These are phyloP conservation scores for Metschnikowia amazonensis DNA, from an alignment of 805 yeast species.

Conservation along the genomic window DNA sequence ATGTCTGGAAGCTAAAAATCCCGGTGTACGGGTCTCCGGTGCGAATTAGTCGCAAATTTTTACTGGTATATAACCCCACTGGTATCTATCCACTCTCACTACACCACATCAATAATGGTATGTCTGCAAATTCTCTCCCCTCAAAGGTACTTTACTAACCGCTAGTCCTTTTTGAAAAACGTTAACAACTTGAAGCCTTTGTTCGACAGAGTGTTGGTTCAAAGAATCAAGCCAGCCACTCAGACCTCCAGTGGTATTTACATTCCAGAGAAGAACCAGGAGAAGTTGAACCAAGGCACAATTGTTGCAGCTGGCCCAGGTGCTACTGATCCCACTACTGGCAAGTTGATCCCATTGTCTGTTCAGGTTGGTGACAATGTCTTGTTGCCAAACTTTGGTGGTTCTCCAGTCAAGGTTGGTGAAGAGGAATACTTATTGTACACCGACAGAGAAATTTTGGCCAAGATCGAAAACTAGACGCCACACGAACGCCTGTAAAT, in stretches of 20 bases:
- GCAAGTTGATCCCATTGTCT: slow-evolving; percentile 65
- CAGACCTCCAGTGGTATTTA: slow-evolving; percentile 90
- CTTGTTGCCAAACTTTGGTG: slow-evolving; percentile 92
- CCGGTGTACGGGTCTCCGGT: slow-evolving; percentile 11
- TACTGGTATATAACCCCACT: not conserved
- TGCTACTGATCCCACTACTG: slow-evolving; percentile 61
- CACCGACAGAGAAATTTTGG: slow-evolving; percentile 93
- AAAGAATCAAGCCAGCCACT: slow-evolving; percentile 86
- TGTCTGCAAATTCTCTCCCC: not conserved
- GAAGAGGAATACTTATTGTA: slow-evolving; percentile 78
- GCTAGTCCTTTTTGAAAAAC: slow-evolving; percentile 62
- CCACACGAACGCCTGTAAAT: slow-evolving; percentile 6
- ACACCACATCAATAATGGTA: slow-evolving; percentile 11
- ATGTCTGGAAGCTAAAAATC: slow-evolving; percentile 10
- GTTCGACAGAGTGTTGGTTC: slow-evolving; percentile 93
- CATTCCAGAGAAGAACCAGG: slow-evolving; percentile 94
- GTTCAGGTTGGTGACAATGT: slow-evolving; percentile 92
- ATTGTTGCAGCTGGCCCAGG: slow-evolving; percentile 98
- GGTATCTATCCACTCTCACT: not conserved
- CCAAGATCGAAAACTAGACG: slow-evolving; percentile 63
- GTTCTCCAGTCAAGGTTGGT: slow-evolving; percentile 81
- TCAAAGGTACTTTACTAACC: slow-evolving; percentile 21
- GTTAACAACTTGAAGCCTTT: slow-evolving; percentile 88
- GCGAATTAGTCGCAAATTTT: slow-evolving; percentile 7
- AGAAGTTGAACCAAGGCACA: slow-evolving; percentile 86